A percentile compares a stretch with the other conserved stretches of the same genome.
Evolutionary conservation across 169 alveolate genomes (phyloP).

Genomic region (Eimeria necatrix): DNA sequence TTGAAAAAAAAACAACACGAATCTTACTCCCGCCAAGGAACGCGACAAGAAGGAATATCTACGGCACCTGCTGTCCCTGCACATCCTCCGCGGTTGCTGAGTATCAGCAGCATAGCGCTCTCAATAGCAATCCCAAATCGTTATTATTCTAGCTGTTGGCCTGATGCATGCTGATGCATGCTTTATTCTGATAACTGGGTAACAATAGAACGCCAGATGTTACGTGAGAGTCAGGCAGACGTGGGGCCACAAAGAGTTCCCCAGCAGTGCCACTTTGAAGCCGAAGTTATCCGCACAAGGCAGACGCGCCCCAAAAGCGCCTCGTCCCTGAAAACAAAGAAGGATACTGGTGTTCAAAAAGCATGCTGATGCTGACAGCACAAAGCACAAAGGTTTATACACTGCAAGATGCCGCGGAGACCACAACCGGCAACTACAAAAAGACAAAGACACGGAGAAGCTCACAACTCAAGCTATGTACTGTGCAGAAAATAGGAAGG

Average conservation of each 20-base stretch:
- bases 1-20: no score
- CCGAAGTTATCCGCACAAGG: slow-evolving; percentile 55
- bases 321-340: slow-evolving; percentile 74
- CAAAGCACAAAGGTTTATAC: neutral
- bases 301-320: slow-evolving; percentile 67
- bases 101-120: no score
- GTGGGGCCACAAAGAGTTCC: slow-evolving; percentile 62
- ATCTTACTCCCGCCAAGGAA: no score
- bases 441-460: neutral
- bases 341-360: no score
- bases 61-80: no score
- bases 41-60: no score
- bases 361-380: neutral
- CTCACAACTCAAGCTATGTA: neutral
- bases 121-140: no score
- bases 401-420: neutral
- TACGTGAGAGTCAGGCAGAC: neutral
- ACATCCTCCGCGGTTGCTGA: no score
- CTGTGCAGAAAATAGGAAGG: neutral
- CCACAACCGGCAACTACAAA: neutral
- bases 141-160: no score
- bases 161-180: no score
- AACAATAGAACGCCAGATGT: no score
- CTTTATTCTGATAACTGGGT: no score
- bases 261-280: slow-evolving; percentile 77